Evolutionary conservation across 805 yeast genomes (phyloP), one percentile per base, ranked within the genome.

Genomic region (Blastobotrys terrestris): DNA sequence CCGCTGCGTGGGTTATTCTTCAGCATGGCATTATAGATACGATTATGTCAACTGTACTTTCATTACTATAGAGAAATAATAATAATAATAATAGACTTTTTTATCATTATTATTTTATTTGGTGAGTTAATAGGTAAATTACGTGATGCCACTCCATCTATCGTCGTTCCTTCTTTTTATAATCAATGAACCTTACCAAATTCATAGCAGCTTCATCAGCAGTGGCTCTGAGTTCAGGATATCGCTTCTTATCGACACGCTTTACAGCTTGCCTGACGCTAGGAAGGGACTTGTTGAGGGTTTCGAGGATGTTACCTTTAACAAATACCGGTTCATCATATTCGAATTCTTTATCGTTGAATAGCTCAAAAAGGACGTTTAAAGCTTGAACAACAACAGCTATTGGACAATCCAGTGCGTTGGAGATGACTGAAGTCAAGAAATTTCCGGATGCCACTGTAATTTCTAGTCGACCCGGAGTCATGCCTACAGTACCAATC

Each of bases 281-380:
- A 7, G 80, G 77, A 46, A 73, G 67, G 7, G 78, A 63, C 19
- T 67, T 66, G 51, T 67, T 63, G 44, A 89, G 71, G 14, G 67
- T 63, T 1, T 61, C 52, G 39, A 79, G 62, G 59, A 81, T 77
- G 6, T 75, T 72, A 16, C 76, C 75, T 7, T 74, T 65, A 21
- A 84, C 86, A 66, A 84, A 92, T 0, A 87, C 77, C 2, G 80
- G 79, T 21, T 67, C 70, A 64, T 89, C 96, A 62, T 89, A 90
- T 14, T 73, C 77, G 60, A 75, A 85, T 3, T 66, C 70, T 39
- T 77, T 77, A 69, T 94, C 98, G 13, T 86, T 86, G 68, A 85
- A 94, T 4, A 90, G 73, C 55, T 89, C 97, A 67, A 81, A 88
- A 3, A 90, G 62, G 1, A 79, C 72, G 61, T 87, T 84, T 19